These are phyloP conservation scores for Clonostachys solani DNA, from an alignment of 2,329 filamentous ascomycete species.

Conservation along the genomic window DNA sequence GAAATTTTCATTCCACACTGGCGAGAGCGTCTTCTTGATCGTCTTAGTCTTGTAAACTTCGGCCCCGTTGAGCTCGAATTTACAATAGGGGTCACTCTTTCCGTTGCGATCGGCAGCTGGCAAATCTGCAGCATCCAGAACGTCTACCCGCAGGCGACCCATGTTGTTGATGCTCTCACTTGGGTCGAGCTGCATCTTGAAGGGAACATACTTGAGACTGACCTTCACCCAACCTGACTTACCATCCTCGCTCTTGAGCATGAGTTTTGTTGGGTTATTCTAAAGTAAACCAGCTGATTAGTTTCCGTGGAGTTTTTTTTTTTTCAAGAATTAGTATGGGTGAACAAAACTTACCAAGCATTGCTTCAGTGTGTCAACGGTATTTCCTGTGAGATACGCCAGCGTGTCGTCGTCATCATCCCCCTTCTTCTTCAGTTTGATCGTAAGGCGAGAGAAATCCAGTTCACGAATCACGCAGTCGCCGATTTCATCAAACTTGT, in stretches of 20 bases:
- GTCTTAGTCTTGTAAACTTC: slow-evolving; percentile 94
- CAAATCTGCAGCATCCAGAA: slow-evolving; percentile 82
- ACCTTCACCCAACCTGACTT: slow-evolving; percentile 76
- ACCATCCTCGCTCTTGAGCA: slow-evolving; percentile 67
- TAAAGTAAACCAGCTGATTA: slow-evolving; percentile 20
- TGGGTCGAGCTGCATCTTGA: slow-evolving; percentile 90
- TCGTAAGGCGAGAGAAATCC: slow-evolving; percentile 90
- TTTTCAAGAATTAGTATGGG: neutral
- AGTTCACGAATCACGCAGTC: slow-evolving; percentile 95
- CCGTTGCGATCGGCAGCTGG: slow-evolving; percentile 93
- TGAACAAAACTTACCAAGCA: slow-evolving; percentile 61
- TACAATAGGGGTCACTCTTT: slow-evolving; percentile 95
- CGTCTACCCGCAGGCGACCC: slow-evolving; percentile 89
- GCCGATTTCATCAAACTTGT: slow-evolving; percentile 85
- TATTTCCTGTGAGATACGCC: slow-evolving; percentile 79
- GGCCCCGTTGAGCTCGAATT: slow-evolving; percentile 85
- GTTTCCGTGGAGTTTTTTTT: neutral
- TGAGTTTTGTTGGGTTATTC: slow-evolving; percentile 86
- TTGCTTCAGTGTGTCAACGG: slow-evolving; percentile 81
- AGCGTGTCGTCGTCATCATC: slow-evolving; percentile 75
- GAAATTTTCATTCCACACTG: slow-evolving; percentile 95
- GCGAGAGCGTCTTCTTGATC: slow-evolving; percentile 94
- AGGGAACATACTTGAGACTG: slow-evolving; percentile 89
- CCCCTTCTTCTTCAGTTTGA: slow-evolving; percentile 77
- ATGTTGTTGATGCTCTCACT: slow-evolving; percentile 99